phyloP scores from a whole-genome alignment of 352 stramenopile species.

The Globisporangium solare region DNA sequence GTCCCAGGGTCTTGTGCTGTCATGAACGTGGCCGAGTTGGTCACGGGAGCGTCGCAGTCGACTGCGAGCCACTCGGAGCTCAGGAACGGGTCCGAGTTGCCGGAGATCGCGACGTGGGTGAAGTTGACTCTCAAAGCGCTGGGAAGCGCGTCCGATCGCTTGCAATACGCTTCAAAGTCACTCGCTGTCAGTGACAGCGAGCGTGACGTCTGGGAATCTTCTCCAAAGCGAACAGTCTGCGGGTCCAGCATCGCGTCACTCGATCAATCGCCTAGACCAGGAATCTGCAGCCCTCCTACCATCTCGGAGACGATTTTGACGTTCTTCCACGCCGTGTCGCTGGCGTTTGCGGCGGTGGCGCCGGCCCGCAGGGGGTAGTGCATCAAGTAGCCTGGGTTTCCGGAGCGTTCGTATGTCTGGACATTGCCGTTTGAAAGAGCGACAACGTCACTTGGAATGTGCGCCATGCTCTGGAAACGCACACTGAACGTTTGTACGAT shows the following conservation, averaged over 20 bases:
- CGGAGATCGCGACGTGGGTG: constrained; percentile 32
- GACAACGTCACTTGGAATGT: constrained; percentile 11
- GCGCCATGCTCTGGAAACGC: constrained; percentile 20
- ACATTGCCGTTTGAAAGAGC: constrained; percentile 33
- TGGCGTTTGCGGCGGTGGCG: constrained; percentile 11
- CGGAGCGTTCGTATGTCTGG: constrained; percentile 27
- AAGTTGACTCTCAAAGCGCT: constrained; percentile 28
- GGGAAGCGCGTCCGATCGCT: constrained; percentile 14
- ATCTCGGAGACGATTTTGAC: constrained; percentile 26
- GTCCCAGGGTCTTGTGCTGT: constrained; percentile 15
- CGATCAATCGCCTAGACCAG: constrained; percentile 24
- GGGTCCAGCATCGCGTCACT: background rate
- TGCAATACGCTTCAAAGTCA: constrained; percentile 27
- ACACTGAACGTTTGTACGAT: constrained; percentile 30
- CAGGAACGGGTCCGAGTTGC: constrained; percentile 38
- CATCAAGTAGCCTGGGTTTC: constrained; percentile 32
- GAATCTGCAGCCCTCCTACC: constrained; percentile 22
- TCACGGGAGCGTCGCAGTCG: constrained; percentile 31
- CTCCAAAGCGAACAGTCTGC: constrained; percentile 25
- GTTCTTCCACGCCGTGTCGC: background rate
- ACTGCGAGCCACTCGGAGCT: constrained; percentile 29
- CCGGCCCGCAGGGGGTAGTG: constrained; percentile 34
- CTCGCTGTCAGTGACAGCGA: constrained; percentile 23
- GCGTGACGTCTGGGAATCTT: constrained; percentile 31
- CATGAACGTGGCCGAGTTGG: constrained; percentile 14